Evolutionary conservation across 441 rosid genomes (phyloP), one percentile per base, ranked within the genome.

Genomic region (Viola pubescens): DNA sequence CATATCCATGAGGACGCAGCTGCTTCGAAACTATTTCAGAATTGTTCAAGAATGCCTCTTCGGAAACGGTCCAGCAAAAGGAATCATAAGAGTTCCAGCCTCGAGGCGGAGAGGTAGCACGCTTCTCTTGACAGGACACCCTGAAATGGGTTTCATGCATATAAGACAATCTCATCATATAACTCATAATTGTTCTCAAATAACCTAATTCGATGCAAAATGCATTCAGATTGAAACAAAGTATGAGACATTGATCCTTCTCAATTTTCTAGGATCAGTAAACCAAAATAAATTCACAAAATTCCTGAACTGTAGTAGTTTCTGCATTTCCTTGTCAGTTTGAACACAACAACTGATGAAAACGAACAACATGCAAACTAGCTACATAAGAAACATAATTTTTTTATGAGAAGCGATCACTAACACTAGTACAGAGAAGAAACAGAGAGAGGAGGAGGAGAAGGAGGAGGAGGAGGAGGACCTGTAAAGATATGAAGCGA

Each of bases 31-130:
- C 46, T 47, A 83, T 68, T 63, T 81, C 82, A 52, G 98, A 87
- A 55, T 67, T 89, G 38, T 76, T 75, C 70, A 94, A 68, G 78
- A 94, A 89, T 77, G 89, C 97, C 62, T 80, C 77, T 76, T 89
- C 98, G 7, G 89, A 83, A 68, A 89, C 58, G 4, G 71, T 80
- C 98, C 98, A 94, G 73, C 84, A 82, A 72, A 84, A 89, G 55
- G 97, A 86, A 71, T 94, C 95, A 41, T 89, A 94, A 3, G 98
- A 82, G 66, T 88, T 94, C 97, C 98, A 94, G 51, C 98, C 98
- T 83, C 97, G 81, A 6, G 97, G 97, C 14, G 98, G 97, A 40
- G 65, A 67, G 73, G 75, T 75, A 54, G 92, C 91, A 59, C 58
- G 91, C 34, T 34, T 4, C 34, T 34, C 5, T n/a, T 59, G 52